Percentiles rank a stretch among this genome's conserved stretches.
Conservation (phyloP, 2,329 filamentous ascomycete genomes). For the Fulvia fulva region DNA sequence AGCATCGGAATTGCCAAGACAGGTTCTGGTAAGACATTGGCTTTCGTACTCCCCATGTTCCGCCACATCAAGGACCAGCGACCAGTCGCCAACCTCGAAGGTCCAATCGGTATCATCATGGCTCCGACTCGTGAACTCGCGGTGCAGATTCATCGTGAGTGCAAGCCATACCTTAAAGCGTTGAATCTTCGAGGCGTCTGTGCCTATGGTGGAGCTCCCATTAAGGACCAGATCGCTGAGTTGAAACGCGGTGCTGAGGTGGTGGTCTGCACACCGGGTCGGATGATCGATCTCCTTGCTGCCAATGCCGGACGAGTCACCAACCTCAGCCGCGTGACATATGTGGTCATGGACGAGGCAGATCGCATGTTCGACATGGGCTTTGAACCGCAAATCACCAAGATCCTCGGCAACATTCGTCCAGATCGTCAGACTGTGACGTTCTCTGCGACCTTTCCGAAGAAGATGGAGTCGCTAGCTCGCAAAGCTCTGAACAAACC, state of each 20-base stretch:
- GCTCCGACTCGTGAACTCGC: conserved; percentile 92
- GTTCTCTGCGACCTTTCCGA: conserved; percentile 94
- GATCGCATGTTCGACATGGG: conserved; percentile 99
- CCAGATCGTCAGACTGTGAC: conserved; percentile 91
- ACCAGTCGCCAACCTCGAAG: conserved; percentile 76
- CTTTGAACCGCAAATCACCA: conserved; percentile 97
- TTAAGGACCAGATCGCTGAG: conserved; percentile 96
- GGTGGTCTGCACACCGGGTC: conserved; percentile 88
- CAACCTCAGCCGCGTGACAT: conserved; percentile 82
- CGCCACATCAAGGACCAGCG: conserved; percentile 94
- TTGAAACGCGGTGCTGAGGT: conserved; percentile 93
- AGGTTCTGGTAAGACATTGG: conserved; percentile 94
- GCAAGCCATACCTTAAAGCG: conserved; percentile 88
- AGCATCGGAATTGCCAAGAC: conserved; percentile 97
- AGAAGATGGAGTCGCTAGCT: conserved; percentile 84
- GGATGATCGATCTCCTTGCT: conserved; percentile 90
- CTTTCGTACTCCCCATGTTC: conserved; percentile 95
- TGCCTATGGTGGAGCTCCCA: conserved; percentile 90
- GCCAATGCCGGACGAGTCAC: conserved; percentile 93
- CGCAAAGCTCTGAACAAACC: conserved; percentile 83
- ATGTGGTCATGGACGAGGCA: conserved; percentile 93
- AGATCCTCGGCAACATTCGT: conserved; percentile 86
- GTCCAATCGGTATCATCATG: conserved; percentile 83
- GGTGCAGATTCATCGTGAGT: conserved; percentile 89
- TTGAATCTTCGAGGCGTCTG: conserved; percentile 82